Base-by-base conservation (phyloP, 2,329 filamentous ascomycete genomes). In the Grosmannia huntii region DNA sequence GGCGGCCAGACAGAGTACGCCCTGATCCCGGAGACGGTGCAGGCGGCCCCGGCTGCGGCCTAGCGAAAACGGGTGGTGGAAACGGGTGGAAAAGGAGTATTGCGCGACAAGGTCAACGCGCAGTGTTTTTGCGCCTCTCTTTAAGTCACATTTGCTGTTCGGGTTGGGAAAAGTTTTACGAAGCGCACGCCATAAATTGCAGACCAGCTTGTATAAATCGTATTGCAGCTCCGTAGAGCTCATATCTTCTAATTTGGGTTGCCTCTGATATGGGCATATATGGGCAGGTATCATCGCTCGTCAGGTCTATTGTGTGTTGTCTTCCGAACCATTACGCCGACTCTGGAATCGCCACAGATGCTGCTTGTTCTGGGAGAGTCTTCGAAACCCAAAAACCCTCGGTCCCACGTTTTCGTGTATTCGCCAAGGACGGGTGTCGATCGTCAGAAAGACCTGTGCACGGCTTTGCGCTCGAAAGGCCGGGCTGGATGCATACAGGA, bases 1-100 rank as follows among this genome's bases (percentile, higher is more conserved):
- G 88, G 84, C 65, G 88, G 89, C 49, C 84, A 96, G 72, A 76
- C 84, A 36, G 91, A 99, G 70, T 99, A 99, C 76, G 94, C 94
- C 53, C 80, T 96, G 67, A 86, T 97, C 64, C 92, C 91, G 3
- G 82, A 87, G 65, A 72, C 72, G 48, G 64, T 64, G 38, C 65
- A 57, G 56, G 55, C 53, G 59, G 73, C 72, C 61, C 21, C n/a
- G n/a, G n/a, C n/a, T n/a, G n/a, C n/a, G n/a, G n/a, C 58, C 51
- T 54, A 56, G 53, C 44, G 21, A 25, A 23, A 23, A 16, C n/a
- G 5, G 28, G 28, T 28, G 28, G 28, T 28, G 23, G 16, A 4
- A 25, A 44, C 2, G 41, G 19, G 41, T 41, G 4, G 12, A 33
- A 33, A 38, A 38, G 11, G 36, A 38, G 36, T 38, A 38, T 38